Evolutionary conservation across 2,329 filamentous ascomycete genomes (phyloP).

Genomic region (Botrytis aclada): DNA sequence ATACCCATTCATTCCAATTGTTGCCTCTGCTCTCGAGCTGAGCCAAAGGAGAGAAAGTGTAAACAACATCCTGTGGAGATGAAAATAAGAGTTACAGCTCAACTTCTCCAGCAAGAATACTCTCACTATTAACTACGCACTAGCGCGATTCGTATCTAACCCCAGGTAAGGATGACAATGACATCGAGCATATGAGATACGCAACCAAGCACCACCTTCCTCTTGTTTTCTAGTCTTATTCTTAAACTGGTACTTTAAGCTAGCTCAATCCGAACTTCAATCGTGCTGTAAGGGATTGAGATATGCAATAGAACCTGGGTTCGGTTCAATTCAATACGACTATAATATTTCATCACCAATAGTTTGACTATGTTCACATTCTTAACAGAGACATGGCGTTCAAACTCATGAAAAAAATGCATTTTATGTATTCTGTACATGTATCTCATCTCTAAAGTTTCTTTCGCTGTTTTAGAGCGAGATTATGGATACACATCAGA

Average conservation of each 20-base stretch:
- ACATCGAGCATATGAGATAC: background rate
- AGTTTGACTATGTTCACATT: background rate
- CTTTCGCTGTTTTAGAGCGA: background rate
- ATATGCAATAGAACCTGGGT: background rate
- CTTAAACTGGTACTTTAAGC: background rate
- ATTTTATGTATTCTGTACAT: too few relatives aligned
- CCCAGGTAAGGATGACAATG: background rate
- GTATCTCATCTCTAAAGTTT: background rate
- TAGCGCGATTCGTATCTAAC: background rate
- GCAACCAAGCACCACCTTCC: background rate
- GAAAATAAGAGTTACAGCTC: background rate
- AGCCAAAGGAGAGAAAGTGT: background rate
- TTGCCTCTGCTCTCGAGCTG: too few relatives aligned
- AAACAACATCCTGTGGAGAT: background rate
- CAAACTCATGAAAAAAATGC: background rate
- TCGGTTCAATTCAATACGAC: background rate
- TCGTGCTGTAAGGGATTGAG: background rate
- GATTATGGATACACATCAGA: background rate
- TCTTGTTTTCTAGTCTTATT: background rate
- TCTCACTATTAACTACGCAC: background rate
- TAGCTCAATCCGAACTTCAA: background rate
- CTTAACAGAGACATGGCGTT: background rate
- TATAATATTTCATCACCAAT: background rate
- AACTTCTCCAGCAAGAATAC: background rate
- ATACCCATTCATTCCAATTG: too few relatives aligned